Evolutionary conservation across 306 rosid genomes (phyloP), one percentile per base, ranked within the genome.

Genomic region (Vachellia collinsii): DNA sequence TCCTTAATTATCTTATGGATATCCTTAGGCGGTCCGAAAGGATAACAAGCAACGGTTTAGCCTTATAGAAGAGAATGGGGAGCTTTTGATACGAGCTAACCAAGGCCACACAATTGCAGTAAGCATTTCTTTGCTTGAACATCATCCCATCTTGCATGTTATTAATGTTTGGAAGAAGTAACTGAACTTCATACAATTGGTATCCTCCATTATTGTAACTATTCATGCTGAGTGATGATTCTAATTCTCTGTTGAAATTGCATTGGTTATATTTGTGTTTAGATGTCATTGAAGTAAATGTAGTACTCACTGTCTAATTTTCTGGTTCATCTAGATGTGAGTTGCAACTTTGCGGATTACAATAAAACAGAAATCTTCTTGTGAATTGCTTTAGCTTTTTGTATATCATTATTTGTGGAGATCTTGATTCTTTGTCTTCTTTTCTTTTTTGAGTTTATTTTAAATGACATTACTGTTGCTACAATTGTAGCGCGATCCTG

Each of bases 11-110:
- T 76, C 25, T 83, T 5, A n/a, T 80, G 81, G 72, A 58, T 81
- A 66, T 80, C 65, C 41, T 69, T 73, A 95, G 99, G 99, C 97
- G 80, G 97, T 95, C 67, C 69, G 76, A 77, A 91, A 79, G 86
- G 99, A 93, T 88, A 88, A 90, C 70, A 95, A 95, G 93, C 98
- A 90, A 88, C 93, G 98, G 5, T 91, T 93, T 69, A 75, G 93
- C 84, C 96, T 95, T 72, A 70, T 88, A 70, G 97, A 95, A 89
- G 98, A 95, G 74, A 85, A 90, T 48, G 97, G 90, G 72, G 97
- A 91, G 79, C 84, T 90, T 71, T 84, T 92, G 29, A 91, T 95
- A 74, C 93, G 98, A 36, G 97, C 98, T 71, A 95, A 93, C 83
- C 98, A 95, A 90, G 99, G 98, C 82, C 99, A 95, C 84, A 86